A percentile compares a stretch with the other conserved stretches of the same genome.
Evolutionary conservation across 441 rosid genomes (phyloP).

Genomic region (Erysimum pusillum): DNA sequence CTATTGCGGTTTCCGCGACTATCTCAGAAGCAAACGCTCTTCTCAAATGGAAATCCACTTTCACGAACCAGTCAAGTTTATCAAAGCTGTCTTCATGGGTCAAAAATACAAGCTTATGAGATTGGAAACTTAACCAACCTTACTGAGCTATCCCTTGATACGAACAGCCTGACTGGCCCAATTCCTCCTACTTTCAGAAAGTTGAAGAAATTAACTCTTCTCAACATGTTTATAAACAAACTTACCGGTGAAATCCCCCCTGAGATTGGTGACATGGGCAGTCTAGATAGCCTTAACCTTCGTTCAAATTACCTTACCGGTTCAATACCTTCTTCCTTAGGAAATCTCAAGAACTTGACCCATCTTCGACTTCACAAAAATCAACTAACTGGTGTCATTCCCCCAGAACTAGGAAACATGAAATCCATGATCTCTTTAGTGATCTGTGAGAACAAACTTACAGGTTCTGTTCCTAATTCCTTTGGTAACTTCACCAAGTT

Average conservation of each 20-base stretch:
- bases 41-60: slow-evolving; percentile 40
- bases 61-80: slow-evolving; percentile 24
- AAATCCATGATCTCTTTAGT: slow-evolving; percentile 26
- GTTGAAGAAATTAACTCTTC: slow-evolving; percentile 40
- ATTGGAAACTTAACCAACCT: slow-evolving; percentile 21
- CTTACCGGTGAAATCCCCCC: too few relatives aligned
- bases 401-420: slow-evolving; percentile 41
- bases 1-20: slow-evolving; percentile 4
- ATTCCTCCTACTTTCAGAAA: slow-evolving; percentile 33
- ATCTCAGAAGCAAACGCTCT: too few relatives aligned
- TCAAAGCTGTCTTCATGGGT: slow-evolving; percentile 35
- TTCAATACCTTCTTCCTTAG: slow-evolving; percentile 44
- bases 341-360: slow-evolving; percentile 46
- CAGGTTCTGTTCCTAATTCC: slow-evolving; percentile 44
- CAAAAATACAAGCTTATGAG: neutral
- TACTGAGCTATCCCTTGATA: slow-evolving; percentile 1
- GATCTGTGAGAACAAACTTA: slow-evolving; percentile 39
- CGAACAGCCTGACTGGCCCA: slow-evolving; percentile 39
- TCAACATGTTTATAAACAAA: neutral
- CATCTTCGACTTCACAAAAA: slow-evolving; percentile 32
- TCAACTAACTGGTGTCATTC: slow-evolving; percentile 42
- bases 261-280: too few relatives aligned
- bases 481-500: slow-evolving; percentile 46
- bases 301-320: too few relatives aligned
- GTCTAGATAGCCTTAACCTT: too few relatives aligned